A percentile compares a stretch with the other conserved stretches of the same genome.
Evolutionary conservation across 2,329 filamentous ascomycete species (phyloP).

Genomic region (Trichoderma sp.): DNA sequence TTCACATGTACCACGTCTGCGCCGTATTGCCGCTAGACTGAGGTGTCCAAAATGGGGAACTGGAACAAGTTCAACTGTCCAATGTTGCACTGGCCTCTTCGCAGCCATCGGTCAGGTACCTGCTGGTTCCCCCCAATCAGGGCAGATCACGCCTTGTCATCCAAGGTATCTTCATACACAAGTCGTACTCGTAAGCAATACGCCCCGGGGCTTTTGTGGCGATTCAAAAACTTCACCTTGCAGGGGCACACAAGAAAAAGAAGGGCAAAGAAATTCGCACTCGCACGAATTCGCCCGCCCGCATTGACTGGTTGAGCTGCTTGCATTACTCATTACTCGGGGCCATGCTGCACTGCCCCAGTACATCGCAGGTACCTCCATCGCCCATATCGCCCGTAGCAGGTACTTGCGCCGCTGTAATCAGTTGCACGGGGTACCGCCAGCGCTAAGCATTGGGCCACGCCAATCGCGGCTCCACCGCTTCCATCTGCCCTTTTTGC

Average conservation of each 20-base stretch:
- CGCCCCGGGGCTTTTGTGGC: not conserved
- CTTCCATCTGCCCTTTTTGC: not conserved
- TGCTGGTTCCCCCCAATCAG: not conserved
- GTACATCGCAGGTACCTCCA: not conserved
- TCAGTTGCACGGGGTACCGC: conserved; percentile 1
- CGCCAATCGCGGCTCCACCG: conserved; percentile 14
- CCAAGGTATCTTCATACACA: not conserved
- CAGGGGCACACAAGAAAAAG: not conserved
- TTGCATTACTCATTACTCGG: not conserved
- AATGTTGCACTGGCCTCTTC: not conserved
- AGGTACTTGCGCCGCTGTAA: not conserved
- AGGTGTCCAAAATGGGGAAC: not conserved
- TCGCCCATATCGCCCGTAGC: not conserved
- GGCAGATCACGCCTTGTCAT: not conserved
- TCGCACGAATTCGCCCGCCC: not conserved
- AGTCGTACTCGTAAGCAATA: not conserved
- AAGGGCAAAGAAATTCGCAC: not conserved
- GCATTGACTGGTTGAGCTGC: not conserved
- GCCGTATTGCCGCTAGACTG: not conserved
- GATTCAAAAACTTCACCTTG: not conserved
- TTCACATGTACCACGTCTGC: not conserved
- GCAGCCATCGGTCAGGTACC: not conserved
- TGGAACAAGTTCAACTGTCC: not conserved
- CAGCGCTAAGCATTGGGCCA: conserved; percentile 16
- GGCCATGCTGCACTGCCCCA: not conserved